Evolutionary conservation across 1,284 basidiomycete species (phyloP).

Genomic region (Stereum hirsutum): DNA sequence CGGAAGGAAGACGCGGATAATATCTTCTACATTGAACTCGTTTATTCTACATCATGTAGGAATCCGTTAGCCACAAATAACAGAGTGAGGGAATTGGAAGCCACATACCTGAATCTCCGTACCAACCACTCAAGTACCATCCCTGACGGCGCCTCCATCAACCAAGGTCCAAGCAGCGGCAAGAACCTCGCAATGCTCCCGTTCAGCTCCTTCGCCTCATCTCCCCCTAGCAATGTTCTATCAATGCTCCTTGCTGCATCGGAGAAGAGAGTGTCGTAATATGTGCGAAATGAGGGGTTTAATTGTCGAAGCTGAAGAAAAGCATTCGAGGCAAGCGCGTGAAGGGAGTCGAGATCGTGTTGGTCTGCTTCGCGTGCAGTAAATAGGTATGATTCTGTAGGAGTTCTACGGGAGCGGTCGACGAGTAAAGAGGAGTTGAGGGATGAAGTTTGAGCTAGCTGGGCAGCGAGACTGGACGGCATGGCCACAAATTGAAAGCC

Average conservation of each 20-base stretch:
- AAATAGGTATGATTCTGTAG: slow-evolving; percentile 79
- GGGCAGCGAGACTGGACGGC: slow-evolving; percentile 75
- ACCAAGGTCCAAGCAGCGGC: slow-evolving; percentile 65
- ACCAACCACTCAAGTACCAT: slow-evolving; percentile 97
- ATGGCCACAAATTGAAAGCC: too few relatives aligned
- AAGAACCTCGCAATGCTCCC: slow-evolving; percentile 57
- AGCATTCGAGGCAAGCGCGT: slow-evolving; percentile 78
- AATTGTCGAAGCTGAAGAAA: slow-evolving; percentile 70
- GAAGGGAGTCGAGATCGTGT: slow-evolving; percentile 83
- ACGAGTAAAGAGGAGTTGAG: slow-evolving; percentile 72
- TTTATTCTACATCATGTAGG: slow-evolving; percentile 63
- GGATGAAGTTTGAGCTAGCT: slow-evolving; percentile 77
- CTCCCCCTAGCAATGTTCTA: slow-evolving; percentile 68
- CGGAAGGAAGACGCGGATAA: slow-evolving; percentile 83
- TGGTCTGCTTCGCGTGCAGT: slow-evolving; percentile 70
- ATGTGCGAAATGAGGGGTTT: slow-evolving; percentile 53
- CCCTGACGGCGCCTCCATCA: slow-evolving; percentile 76
- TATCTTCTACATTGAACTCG: slow-evolving; percentile 84
- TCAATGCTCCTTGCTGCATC: slow-evolving; percentile 73
- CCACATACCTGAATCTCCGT: slow-evolving; percentile 74
- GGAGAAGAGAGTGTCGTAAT: slow-evolving; percentile 78
- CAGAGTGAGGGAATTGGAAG: not conserved
- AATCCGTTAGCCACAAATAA: not conserved
- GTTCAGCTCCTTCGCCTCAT: slow-evolving; percentile 59
- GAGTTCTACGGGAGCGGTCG: slow-evolving; percentile 54